These are phyloP conservation scores for Aquilaria agallochum DNA, from an alignment of 441 rosid genomes.

Conservation along the genomic window DNA sequence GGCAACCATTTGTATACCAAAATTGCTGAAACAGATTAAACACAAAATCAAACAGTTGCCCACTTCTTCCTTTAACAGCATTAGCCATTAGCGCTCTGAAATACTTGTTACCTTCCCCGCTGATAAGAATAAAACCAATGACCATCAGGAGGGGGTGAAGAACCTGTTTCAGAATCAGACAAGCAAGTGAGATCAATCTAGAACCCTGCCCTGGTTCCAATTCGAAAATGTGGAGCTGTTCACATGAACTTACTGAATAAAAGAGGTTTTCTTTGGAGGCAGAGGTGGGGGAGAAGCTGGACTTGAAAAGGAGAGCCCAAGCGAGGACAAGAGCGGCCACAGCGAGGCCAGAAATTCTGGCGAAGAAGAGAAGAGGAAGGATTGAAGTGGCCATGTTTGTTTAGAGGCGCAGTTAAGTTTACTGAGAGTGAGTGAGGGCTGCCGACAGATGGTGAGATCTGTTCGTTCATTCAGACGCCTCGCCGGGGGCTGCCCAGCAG, in stretches of 20 bases:
- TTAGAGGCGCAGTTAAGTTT: not conserved
- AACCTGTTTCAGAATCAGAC: constrained; percentile 36
- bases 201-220: too few species aligned
- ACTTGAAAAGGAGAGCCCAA: constrained; percentile 60
- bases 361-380: constrained; percentile 48
- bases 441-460: constrained; percentile 16
- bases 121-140: constrained; percentile 81
- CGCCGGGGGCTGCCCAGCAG: too few species aligned
- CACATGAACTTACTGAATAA: constrained; percentile 43
- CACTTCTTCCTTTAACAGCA: not conserved
- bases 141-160: constrained; percentile 91
- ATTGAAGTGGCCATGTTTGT: constrained; percentile 18
- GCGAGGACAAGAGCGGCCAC: constrained; percentile 54
- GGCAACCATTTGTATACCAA: constrained; percentile 88
- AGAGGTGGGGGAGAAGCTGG: constrained; percentile 54
- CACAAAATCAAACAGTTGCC: constrained; percentile 1
- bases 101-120: constrained; percentile 77
- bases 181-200: not conserved
- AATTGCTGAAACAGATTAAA: constrained; percentile 48
- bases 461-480: too few species aligned
- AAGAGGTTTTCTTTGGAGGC: constrained; percentile 42
- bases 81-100: not conserved
- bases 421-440: constrained; percentile 1
- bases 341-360: constrained; percentile 53
- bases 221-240: not conserved